Evolutionary conservation across 225 moss, liverwort and hornwort genomes (phyloP).

Genomic region (Polytrichum formosum): DNA sequence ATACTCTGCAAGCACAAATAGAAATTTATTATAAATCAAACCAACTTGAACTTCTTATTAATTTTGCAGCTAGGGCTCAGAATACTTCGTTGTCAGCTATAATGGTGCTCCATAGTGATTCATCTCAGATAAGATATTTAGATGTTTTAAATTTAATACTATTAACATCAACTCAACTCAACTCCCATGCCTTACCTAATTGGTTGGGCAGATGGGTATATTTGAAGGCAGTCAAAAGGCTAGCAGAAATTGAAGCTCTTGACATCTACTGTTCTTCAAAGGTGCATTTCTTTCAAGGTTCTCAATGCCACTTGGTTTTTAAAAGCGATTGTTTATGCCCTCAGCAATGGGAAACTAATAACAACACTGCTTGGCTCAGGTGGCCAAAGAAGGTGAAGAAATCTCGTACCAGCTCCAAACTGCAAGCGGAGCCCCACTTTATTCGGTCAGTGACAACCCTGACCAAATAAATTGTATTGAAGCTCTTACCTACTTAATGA

Average conservation of each 20-base stretch:
- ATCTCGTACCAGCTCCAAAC: constrained; percentile 48
- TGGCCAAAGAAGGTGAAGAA: constrained; percentile 21
- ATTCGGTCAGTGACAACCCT: constrained; percentile 25
- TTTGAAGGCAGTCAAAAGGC: constrained; percentile 60
- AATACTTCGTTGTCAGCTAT: no score
- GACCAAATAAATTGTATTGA: no score
- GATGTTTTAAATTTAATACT: no score
- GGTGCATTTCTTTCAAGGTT: constrained; percentile 12
- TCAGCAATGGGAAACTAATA: background rate
- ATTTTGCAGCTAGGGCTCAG: no score
- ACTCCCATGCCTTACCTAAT: background rate
- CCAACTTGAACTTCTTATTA: no score
- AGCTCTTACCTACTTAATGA: no score
- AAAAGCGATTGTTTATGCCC: no score
- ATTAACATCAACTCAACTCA: background rate
- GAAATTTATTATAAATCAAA: no score
- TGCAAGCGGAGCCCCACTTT: constrained; percentile 52
- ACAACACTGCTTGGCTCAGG: constrained; percentile 7
- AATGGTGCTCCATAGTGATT: no score
- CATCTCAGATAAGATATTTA: no score
- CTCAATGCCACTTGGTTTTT: no score
- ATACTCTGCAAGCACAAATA: no score
- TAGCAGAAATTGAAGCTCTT: constrained; percentile 56
- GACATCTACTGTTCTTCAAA: constrained; percentile 58
- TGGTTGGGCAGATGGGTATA: constrained; percentile 44